Evolutionary conservation across 1,284 basidiomycete species (phyloP).

Genomic region (Megacollybia platyphylla): DNA sequence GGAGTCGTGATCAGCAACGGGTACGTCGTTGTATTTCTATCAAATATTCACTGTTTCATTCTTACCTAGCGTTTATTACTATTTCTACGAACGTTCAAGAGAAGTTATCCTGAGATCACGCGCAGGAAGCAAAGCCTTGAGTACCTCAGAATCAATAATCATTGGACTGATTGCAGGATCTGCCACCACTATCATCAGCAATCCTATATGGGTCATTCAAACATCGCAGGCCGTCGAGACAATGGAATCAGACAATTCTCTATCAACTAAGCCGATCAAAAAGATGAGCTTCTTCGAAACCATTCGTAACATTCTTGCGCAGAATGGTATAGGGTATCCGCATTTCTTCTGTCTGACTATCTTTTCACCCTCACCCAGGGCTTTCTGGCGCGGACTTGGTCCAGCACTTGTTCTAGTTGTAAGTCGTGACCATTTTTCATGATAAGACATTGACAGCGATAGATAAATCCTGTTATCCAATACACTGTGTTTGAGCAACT

Average conservation of each 20-base stretch:
- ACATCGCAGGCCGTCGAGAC: constrained; percentile 79
- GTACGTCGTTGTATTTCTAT: constrained; percentile 20
- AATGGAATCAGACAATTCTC: constrained; percentile 21
- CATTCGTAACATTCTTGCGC: constrained; percentile 59
- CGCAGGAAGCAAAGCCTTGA: constrained; percentile 54
- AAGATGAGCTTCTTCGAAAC: constrained; percentile 64
- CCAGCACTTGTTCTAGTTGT: constrained; percentile 71
- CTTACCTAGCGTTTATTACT: constrained; percentile 60
- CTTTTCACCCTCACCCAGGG: constrained; percentile 20
- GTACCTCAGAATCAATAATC: constrained; percentile 81
- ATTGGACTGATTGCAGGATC: constrained; percentile 80
- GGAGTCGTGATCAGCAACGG: constrained; percentile 94
- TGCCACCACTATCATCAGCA: constrained; percentile 30
- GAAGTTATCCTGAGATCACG: constrained; percentile 45
- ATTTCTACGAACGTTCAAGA: constrained; percentile 68
- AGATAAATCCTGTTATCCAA: constrained; percentile 86
- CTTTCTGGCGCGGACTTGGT: constrained; percentile 93
- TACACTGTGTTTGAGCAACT: constrained; percentile 80
- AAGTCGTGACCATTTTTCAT: background rate
- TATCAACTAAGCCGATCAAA: constrained; percentile 19
- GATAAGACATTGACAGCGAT: constrained; percentile 24
- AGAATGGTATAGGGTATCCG: constrained; percentile 52
- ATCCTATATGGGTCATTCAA: constrained; percentile 95
- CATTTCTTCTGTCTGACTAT: background rate
- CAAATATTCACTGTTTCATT: background rate